Percentiles rank a stretch among this genome's conserved stretches.
These are phyloP conservation scores for Naegleria lovaniensis DNA, from an alignment of 208 protist genomes.

Conservation along the genomic window DNA sequence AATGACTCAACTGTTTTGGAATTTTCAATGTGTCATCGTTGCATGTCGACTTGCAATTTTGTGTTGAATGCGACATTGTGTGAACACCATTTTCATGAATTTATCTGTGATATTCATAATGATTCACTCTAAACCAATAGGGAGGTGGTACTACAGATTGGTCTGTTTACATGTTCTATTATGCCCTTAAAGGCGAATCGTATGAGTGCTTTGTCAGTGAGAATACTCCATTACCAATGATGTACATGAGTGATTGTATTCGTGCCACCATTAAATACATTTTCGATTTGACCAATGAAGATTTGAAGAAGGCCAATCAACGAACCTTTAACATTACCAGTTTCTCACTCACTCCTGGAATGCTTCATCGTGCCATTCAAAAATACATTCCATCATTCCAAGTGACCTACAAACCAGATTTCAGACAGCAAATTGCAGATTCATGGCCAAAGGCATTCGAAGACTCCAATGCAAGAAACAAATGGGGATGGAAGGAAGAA, in stretches of 20 bases:
- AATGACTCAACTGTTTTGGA: no score
- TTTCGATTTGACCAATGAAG: slow-evolving; percentile 38
- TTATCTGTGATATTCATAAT: not conserved
- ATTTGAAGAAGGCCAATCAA: slow-evolving; percentile 36
- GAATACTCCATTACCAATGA: slow-evolving; percentile 66
- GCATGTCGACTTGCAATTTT: no score
- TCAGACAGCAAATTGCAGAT: slow-evolving; percentile 67
- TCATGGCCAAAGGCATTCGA: slow-evolving; percentile 70
- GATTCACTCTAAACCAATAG: not conserved
- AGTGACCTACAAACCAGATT: slow-evolving; percentile 56
- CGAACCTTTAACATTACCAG: slow-evolving; percentile 69
- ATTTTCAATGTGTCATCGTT: no score
- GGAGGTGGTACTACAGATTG: slow-evolving; percentile 60
- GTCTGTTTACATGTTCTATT: slow-evolving; percentile 69
- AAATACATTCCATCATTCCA: slow-evolving; percentile 54
- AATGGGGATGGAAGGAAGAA: slow-evolving; percentile 57
- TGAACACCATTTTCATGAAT: not conserved
- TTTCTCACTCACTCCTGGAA: slow-evolving; percentile 61
- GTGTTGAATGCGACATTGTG: not conserved
- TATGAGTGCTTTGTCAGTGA: slow-evolving; percentile 62
- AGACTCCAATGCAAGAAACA: slow-evolving; percentile 58
- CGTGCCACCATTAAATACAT: slow-evolving; percentile 58
- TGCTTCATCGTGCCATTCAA: slow-evolving; percentile 54
- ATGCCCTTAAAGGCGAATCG: slow-evolving; percentile 49
- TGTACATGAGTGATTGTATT: slow-evolving; percentile 75